Evolutionary conservation across 768 basidiomycete genomes (phyloP), one percentile per base, ranked within the genome.

Genomic region (Dictyophora rubrovolvata): DNA sequence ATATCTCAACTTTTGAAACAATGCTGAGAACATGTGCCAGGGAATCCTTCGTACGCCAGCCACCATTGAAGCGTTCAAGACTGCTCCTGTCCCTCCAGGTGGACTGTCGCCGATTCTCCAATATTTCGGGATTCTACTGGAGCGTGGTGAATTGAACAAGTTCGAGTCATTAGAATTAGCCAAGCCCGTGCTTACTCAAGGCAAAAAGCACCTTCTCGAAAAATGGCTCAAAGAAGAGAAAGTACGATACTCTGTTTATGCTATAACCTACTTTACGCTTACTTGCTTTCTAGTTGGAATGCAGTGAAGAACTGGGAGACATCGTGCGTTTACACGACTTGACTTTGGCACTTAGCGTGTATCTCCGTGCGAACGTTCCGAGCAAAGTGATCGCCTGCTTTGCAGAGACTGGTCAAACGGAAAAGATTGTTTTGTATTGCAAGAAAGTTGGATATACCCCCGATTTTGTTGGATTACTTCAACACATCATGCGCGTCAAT

Each of bases 211-310:
- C 67, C 76, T 98, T 49, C 77, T 99, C 16, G 96, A 99, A 77
- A 98, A 98, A 68, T 99, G 96, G 96, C 75, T 99, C 62, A 99
- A 99, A 74, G 96, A 99, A 79, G 97, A 96, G 76, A 99, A 98
- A 84, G 93, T 86, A 50, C 49, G 71, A 63, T 20, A 16, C 14
- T 22, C 48, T 22, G 12, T 34, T 17, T 33, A n/a, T 51, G 28
- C 22, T 33, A 53, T 64, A 18, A 16, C 34, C 20, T 18, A 23
- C 23, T 1, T 16, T 14, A 22, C 48, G 7, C 20, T 56, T 36
- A 54, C 50, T 53, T 50, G 28, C 47, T 59, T 47, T 58, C 1
- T 65, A 96, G 93, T 84, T 99, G 55, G 94, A 95, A 58, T 99
- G 96, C 75, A 93, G 89, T 65, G 96, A 99, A 73, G 95, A 99